phyloP scores from a whole-genome alignment of 2,329 filamentous ascomycete species.

The Gliomastix tumulicola region DNA sequence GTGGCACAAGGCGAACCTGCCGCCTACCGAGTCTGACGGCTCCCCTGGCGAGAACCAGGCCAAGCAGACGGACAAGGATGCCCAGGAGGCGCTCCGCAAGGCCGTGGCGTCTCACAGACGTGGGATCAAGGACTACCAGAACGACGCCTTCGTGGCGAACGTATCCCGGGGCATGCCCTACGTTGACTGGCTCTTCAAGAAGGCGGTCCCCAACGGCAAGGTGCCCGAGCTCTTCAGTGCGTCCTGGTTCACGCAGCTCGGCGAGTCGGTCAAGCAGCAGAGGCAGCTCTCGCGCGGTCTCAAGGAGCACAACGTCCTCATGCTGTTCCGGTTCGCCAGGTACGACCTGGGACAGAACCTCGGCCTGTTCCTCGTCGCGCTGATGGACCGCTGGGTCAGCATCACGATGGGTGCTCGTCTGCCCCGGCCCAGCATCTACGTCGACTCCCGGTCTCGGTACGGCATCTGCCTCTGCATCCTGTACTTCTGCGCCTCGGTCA shows the following conservation, averaged over 20 bases:
- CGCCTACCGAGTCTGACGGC: conserved; percentile 5
- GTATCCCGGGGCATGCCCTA: conserved; percentile 21
- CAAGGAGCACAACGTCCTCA: conserved; percentile 28
- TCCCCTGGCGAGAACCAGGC: conserved; percentile 6
- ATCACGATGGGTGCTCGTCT: conserved; percentile 22
- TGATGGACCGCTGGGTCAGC: conserved; percentile 29
- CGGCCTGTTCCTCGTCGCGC: conserved; percentile 26
- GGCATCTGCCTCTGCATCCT: conserved; percentile 28
- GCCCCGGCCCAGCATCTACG: conserved; percentile 18
- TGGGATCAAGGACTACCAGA: conserved; percentile 4
- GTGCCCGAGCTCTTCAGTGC: conserved; percentile 20
- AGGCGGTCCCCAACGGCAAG: conserved; percentile 16
- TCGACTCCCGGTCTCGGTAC: conserved; percentile 19
- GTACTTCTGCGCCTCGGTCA: conserved; percentile 29
- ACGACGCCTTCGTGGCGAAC: conserved; percentile 7
- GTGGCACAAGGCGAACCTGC: conserved; percentile 31
- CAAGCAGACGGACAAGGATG: conserved; percentile 6
- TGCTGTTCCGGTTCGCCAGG: conserved; percentile 24
- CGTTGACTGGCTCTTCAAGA: conserved; percentile 25
- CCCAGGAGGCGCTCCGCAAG: conserved; percentile 21
- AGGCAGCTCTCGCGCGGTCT: conserved; percentile 23
- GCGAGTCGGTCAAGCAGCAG: conserved; percentile 22
- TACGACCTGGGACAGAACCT: conserved; percentile 27
- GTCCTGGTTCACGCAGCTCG: conserved; percentile 25
- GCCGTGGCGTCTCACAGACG: conserved; percentile 20